Evolutionary conservation across 306 rosid species (phyloP).

Genomic region (Cyamopsis tetragonoloba): DNA sequence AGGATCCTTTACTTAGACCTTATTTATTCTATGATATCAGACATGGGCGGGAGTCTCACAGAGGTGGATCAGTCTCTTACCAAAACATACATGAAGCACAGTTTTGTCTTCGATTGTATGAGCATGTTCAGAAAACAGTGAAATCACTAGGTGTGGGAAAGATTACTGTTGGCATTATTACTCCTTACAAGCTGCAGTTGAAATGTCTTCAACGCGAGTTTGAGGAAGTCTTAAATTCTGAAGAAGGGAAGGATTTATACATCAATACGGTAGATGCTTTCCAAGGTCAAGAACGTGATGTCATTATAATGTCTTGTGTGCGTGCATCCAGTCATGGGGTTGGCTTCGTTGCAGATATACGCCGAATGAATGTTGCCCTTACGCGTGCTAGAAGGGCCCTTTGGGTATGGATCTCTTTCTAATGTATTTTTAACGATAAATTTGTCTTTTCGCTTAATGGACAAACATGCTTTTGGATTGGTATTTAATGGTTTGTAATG

Average conservation of each 20-base stretch:
- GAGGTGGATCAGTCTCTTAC: conserved; percentile 95
- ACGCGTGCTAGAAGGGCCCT: conserved; percentile 98
- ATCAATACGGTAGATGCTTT: conserved; percentile 98
- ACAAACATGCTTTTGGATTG: neutral
- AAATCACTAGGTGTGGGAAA: conserved; percentile 66
- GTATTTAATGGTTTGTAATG: conserved; percentile 14
- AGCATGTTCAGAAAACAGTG: conserved; percentile 68
- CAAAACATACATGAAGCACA: conserved; percentile 93
- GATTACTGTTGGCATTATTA: conserved; percentile 84
- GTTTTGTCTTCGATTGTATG: conserved; percentile 82
- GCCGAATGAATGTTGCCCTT: conserved; percentile 97
- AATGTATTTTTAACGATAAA: neutral
- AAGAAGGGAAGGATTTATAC: conserved; percentile 91
- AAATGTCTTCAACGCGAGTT: conserved; percentile 96
- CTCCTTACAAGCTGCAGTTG: conserved; percentile 95
- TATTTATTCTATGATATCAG: conserved; percentile 84
- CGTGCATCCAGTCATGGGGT: conserved; percentile 94
- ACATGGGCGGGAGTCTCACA: conserved; percentile 94
- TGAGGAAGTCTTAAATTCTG: conserved; percentile 80
- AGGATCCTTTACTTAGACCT: conserved; percentile 83
- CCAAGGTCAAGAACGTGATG: conserved; percentile 99
- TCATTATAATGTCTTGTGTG: conserved; percentile 96
- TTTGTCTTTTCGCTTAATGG: neutral
- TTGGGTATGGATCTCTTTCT: conserved; percentile 58
- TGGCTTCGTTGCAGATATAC: conserved; percentile 95